These are phyloP conservation scores for Haematococcus lacustris DNA, from an alignment of 139 green algal genomes.

Conservation along the genomic window DNA sequence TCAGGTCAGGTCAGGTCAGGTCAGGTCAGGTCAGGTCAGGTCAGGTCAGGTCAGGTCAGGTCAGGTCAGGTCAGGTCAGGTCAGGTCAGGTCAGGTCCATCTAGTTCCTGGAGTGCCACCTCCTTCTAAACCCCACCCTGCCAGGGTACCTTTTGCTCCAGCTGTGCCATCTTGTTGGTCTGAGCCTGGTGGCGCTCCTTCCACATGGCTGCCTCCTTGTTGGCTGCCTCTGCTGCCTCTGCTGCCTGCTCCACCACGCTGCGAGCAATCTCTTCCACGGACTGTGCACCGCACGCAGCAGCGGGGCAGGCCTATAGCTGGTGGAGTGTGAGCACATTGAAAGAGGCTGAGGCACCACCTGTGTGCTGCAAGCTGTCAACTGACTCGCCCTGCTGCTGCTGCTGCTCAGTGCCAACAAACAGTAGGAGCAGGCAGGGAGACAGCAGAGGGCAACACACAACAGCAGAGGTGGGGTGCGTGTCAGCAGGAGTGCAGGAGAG, in stretches of 20 bases:
- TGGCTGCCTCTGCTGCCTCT: constrained; percentile 23
- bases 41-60: background rate
- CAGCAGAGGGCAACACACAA: background rate
- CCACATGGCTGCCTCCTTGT: constrained; percentile 29
- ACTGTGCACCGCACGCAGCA: background rate
- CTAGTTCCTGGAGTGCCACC: too few species aligned
- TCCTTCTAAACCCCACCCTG: background rate
- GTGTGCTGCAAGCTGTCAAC: background rate
- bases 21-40: background rate
- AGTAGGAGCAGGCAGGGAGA: background rate
- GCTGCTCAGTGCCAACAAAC: background rate
- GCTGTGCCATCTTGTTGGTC: constrained; percentile 47
- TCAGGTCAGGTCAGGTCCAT: background rate
- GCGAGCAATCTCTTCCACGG: constrained; percentile 10
- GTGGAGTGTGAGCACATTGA: too few species aligned
- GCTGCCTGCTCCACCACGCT: constrained; percentile 33
- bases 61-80: background rate
- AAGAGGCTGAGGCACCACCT: background rate
- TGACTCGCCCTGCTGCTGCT: background rate
- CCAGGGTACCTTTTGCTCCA: constrained; percentile 39
- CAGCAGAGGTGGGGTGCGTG: background rate
- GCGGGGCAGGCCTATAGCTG: too few species aligned
- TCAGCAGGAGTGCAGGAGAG: too few species aligned
- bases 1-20: background rate
- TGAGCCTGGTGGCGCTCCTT: constrained; percentile 31